Evolutionary conservation across 2,329 filamentous ascomycete genomes (phyloP), one percentile per base, ranked within the genome.

Genomic region (Sporothrix globosa): DNA sequence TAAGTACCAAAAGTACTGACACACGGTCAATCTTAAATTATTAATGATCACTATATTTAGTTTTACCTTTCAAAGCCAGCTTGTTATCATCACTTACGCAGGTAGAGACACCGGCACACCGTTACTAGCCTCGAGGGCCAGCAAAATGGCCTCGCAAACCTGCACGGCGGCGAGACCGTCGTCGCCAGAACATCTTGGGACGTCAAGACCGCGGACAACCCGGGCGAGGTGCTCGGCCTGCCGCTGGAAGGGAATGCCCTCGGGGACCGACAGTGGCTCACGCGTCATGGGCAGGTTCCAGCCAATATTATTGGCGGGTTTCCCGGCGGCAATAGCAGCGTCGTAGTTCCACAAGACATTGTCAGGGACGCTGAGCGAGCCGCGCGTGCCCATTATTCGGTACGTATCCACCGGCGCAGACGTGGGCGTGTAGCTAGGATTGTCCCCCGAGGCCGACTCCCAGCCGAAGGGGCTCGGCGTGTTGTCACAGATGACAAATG

Each of bases 401-500:
- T 48, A 63, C 39, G 11, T 6, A 13, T 63, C 58, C n/a, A 63
- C 41, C 5, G n/a, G 21, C 2, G 30, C 41, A 3, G 39, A 3
- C 1, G 39, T 27, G 2, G 39, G 39, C n/a, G 11, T 7, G 17
- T 48, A 63, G 9, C 27, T 21, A 4, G 41, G 39, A 11, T 46
- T 46, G 21, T 63, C 58, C 21, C 58, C 58, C 9, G 58, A 21
- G 41, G 58, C 58, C 2, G 39, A 27, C 58, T 63, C 58, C 58
- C 58, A 63, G n/a, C 58, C 58, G 19, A 63, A 63, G n/a, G 58
- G 58, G n/a, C 58, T 63, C 58, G 58, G 58, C n/a, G 58, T 63
- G 58, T 63, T 63, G 58, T 63, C 58, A 4, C 39, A 46, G n/a
- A 63, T n/a, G 5, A 63, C 14, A 17, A 63, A 46, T 0, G 58